Evolutionary conservation across 2,329 filamentous ascomycete genomes (phyloP), one percentile per base, ranked within the genome.

Genomic region (Aschersonia sp.): DNA sequence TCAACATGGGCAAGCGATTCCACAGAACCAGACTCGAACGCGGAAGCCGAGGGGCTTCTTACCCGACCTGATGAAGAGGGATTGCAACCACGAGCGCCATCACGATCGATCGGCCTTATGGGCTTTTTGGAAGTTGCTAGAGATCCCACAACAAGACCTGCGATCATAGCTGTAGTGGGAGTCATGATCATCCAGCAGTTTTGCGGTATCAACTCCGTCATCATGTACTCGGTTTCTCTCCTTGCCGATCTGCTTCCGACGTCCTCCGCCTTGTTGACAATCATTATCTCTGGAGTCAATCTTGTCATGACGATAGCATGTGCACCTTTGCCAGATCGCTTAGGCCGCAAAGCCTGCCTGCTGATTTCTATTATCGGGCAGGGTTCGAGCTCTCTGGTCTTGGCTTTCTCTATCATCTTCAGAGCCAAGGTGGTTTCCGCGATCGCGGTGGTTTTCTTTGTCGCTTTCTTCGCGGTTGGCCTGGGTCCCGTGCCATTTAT

Each of bases 211-310:
- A 97, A 98, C 74, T 90, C 85, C 50, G 90, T 97, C 59, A 85
- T 97, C 66, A 96, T 98, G 89, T 98, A 98, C 65, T 94, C 89
- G 2, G 92, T 97, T 5, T 88, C 86, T 1, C 79, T 98, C 1
- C 76, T 98, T 11, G 79, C 84, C 33, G 80, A 81, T 52, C 75
- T 97, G 2, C 76, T 98, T 0, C 84, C 87, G 4, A 78, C 87
- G 44, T 87, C 81, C 52, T 90, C 89, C 0, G 83, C 84, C 0
- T 68, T 94, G 1, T 74, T 98, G 46, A 94, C 90, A 47, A 90
- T 97, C 51, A 68, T 85, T 47, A 88, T 97, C 50, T 95, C 88
- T 0, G 74, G 80, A 10, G 77, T 95, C 60, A 97, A 97, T 65
- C 78, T 98, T 37, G 57, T 87, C 56, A 86, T 86, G 46, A 97